phyloP scores from a whole-genome alignment of 2,329 filamentous ascomycete species.

The Massarina eburnea region DNA sequence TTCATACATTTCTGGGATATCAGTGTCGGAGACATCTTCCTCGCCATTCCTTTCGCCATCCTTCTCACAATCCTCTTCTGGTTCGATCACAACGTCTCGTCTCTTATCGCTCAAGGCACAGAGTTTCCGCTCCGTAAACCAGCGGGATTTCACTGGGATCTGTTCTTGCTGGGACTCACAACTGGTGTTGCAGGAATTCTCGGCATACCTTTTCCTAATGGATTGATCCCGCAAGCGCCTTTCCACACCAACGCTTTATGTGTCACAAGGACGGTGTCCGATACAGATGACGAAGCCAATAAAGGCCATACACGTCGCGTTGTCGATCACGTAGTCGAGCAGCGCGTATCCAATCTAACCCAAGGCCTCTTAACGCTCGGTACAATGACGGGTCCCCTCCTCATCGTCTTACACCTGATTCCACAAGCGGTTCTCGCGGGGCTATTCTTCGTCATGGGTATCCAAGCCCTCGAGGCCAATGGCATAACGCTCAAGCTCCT shows the following conservation, averaged over 20 bases:
- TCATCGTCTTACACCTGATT: conserved; percentile 57
- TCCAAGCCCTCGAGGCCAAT: conserved; percentile 55
- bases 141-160: conserved; percentile 63
- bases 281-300: conserved; percentile 46
- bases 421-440: conserved; percentile 58
- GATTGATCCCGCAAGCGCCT: conserved; percentile 61
- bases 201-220: conserved; percentile 60
- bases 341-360: conserved; percentile 58
- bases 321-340: conserved; percentile 56
- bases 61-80: conserved; percentile 83
- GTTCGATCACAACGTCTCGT: conserved; percentile 78
- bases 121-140: conserved; percentile 60
- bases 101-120: conserved; percentile 58
- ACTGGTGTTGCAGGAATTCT: conserved; percentile 59
- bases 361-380: conserved; percentile 58
- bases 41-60: conserved; percentile 84
- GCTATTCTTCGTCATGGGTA: conserved; percentile 61
- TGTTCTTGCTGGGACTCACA: conserved; percentile 59
- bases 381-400: conserved; percentile 59
- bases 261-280: conserved; percentile 42
- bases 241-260: conserved; percentile 60
- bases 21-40: conserved; percentile 70
- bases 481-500: conserved; percentile 56
- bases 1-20: conserved; percentile 82
- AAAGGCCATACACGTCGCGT: conserved; percentile 47